Base-by-base conservation (phyloP, 768 basidiomycete genomes). In the Basidioascus undulatus region DNA sequence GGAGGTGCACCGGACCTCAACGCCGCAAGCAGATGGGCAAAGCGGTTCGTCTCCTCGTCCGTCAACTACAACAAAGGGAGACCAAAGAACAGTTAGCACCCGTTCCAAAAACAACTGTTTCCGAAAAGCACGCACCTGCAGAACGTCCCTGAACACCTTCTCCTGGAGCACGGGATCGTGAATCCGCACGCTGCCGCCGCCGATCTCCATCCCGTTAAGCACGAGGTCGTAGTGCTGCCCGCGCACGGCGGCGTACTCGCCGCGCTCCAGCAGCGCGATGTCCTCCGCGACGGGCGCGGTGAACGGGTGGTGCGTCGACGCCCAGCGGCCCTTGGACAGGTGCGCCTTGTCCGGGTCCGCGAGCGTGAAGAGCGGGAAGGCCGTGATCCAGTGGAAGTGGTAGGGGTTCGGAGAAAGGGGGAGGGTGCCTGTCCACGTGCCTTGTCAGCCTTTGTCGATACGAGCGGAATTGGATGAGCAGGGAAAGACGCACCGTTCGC, bases 191-290 rank as follows among this genome's bases (percentile, higher is more conserved):
- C 79, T 83, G 21, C 86, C 86, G 21, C 86, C 86, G 7, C 83
- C 86, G 48, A 94, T 78, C 62, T 94, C 86, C 43, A 76, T 70
- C 6, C 86, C 86, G 57, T 94, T 84, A 47, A 94, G 57, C 23
- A 94, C 84, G 32, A 94, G 72, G 62, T 94, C 86, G 53, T 92
- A 94, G 58, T 94, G 86, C 55, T 94, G 86, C 15, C 84, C 86
- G 40, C 86, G 73, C 27, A 65, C 65, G 51, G 59, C 55, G 39
- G 72, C 70, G 35, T 76, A 60, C 49, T 71, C 64, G 28, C 80
- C 82, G 32, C 61, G 61, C 53, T 76, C 75, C 60, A 94, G 64
- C 28, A 70, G 68, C 35, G 71, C 65, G 20, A 89, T 65, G 57
- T 94, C 87, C 57, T 89, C 70, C 66, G 66, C 77, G 72, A 87